Conservation (phyloP, 2,329 filamentous ascomycete genomes). For the Fusarium sarcochroum region DNA sequence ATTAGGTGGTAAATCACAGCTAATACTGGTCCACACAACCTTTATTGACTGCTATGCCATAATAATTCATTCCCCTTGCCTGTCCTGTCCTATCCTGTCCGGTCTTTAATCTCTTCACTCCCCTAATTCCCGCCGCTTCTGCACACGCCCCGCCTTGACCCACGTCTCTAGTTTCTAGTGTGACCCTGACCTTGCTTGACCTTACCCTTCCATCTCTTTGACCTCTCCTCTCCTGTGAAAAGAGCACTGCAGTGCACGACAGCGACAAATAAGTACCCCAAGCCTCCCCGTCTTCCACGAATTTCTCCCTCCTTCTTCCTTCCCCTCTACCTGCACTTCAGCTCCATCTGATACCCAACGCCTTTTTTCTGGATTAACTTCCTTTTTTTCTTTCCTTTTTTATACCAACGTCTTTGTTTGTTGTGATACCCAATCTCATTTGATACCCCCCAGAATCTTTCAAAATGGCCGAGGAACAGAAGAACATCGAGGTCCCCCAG, state of each 20-base stretch:
- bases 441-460: slow-evolving; percentile 59
- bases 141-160: slow-evolving; percentile 37
- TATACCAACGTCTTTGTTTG: slow-evolving; percentile 60
- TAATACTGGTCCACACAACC: slow-evolving; percentile 1
- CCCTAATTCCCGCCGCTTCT: slow-evolving; percentile 39
- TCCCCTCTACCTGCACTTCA: slow-evolving; percentile 54
- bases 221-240: slow-evolving; percentile 10
- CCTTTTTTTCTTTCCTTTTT: slow-evolving; percentile 55
- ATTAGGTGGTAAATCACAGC: too few relatives aligned
- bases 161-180: slow-evolving; percentile 30
- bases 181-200: slow-evolving; percentile 21
- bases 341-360: slow-evolving; percentile 51
- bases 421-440: slow-evolving; percentile 67
- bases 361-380: slow-evolving; percentile 54
- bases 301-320: slow-evolving; percentile 50
- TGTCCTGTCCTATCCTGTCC: not conserved
- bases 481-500: slow-evolving; percentile 73
- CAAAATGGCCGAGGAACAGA: slow-evolving; percentile 82
- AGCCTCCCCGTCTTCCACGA: slow-evolving; percentile 51
- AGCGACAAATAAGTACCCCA: slow-evolving; percentile 60
- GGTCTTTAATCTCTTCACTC: slow-evolving; percentile 39
- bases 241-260: slow-evolving; percentile 16
- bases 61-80: not conserved
- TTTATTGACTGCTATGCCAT: slow-evolving; percentile 7
- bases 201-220: slow-evolving; percentile 14